Evolutionary conservation across 352 stramenopile genomes (phyloP).

Genomic region (Phytophthora nicotianae): DNA sequence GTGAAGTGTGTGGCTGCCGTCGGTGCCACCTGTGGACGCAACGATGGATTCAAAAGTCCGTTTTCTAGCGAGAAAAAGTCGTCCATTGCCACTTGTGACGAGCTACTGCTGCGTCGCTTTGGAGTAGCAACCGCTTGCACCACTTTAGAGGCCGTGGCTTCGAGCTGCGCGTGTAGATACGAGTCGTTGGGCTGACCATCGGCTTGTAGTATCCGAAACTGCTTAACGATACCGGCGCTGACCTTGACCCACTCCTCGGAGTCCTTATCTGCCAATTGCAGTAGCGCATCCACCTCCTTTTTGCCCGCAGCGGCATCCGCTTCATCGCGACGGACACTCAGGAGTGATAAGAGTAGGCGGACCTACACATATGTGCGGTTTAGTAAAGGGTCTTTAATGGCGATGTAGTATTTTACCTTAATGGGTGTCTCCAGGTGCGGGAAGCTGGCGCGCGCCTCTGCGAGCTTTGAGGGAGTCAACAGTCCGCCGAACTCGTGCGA

Average conservation of each 20-base stretch:
- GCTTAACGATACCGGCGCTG: slow-evolving; percentile 62
- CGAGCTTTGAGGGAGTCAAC: slow-evolving; percentile 63
- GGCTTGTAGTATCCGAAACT: slow-evolving; percentile 63
- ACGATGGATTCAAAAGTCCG: slow-evolving; percentile 61
- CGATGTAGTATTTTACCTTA: slow-evolving; percentile 44
- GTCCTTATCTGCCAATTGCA: slow-evolving; percentile 63
- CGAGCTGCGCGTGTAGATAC: slow-evolving; percentile 71
- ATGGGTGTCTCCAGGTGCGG: slow-evolving; percentile 64
- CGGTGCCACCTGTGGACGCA: slow-evolving; percentile 50
- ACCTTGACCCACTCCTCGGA: slow-evolving; percentile 78
- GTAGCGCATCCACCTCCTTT: slow-evolving; percentile 52
- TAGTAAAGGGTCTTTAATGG: neutral
- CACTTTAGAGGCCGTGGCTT: slow-evolving; percentile 47
- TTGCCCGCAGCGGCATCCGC: slow-evolving; percentile 43
- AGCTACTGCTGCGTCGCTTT: slow-evolving; percentile 22
- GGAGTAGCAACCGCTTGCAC: slow-evolving; percentile 40
- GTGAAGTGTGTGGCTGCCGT: slow-evolving; percentile 66
- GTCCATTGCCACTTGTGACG: slow-evolving; percentile 33
- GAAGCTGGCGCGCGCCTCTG: slow-evolving; percentile 65
- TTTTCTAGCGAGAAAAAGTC: slow-evolving; percentile 77
- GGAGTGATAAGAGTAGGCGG: slow-evolving; percentile 65
- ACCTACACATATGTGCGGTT: slow-evolving; percentile 33
- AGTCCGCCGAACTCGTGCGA: slow-evolving; percentile 68
- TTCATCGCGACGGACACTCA: slow-evolving; percentile 66
- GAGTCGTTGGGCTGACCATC: slow-evolving; percentile 49